These are phyloP conservation scores for Zangia roseola DNA, from an alignment of 768 basidiomycete species.

Conservation along the genomic window DNA sequence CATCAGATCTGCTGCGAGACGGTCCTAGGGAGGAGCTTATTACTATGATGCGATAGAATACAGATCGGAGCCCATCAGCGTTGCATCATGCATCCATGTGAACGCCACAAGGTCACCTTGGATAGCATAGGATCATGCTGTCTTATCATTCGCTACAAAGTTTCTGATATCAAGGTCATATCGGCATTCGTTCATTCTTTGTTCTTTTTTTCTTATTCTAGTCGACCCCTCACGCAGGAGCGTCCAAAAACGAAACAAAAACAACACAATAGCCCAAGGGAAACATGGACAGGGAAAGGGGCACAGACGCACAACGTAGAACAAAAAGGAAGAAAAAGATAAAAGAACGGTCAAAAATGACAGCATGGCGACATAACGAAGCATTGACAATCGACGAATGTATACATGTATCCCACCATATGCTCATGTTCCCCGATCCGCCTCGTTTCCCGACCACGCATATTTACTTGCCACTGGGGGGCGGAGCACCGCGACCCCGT, in stretches of 20 bases:
- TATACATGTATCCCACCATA: conserved; percentile 12
- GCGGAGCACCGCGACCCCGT: conserved; percentile 41
- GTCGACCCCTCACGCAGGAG: conserved; percentile 26
- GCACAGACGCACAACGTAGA: conserved; percentile 15
- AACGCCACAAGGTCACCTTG: too few relatives aligned
- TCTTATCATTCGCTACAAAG: too few relatives aligned
- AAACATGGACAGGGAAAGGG: conserved; percentile 4
- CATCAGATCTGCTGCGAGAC: too few relatives aligned
- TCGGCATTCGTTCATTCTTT: background rate
- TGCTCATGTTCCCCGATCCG: conserved; percentile 1
- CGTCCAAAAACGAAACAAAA: conserved; percentile 11
- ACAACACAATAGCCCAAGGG: conserved; percentile 13
- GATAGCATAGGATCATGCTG: too few relatives aligned
- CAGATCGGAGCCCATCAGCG: too few relatives aligned
- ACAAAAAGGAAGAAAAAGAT: conserved; percentile 1
- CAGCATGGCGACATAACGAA: conserved; percentile 16
- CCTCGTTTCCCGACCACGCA: background rate
- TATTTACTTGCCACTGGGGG: conserved; percentile 25
- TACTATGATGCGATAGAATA: too few relatives aligned
- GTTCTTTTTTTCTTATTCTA: conserved; percentile 10
- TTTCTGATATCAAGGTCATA: too few relatives aligned
- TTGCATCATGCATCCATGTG: too few relatives aligned
- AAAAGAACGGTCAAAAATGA: conserved; percentile 1
- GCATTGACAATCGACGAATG: conserved; percentile 3
- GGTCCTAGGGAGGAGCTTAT: too few relatives aligned